Percentiles rank a stretch among this genome's conserved stretches.
Evolutionary conservation across 176 grass and related monocot genomes (phyloP).

Genomic region (Paspalum vaginatum): DNA sequence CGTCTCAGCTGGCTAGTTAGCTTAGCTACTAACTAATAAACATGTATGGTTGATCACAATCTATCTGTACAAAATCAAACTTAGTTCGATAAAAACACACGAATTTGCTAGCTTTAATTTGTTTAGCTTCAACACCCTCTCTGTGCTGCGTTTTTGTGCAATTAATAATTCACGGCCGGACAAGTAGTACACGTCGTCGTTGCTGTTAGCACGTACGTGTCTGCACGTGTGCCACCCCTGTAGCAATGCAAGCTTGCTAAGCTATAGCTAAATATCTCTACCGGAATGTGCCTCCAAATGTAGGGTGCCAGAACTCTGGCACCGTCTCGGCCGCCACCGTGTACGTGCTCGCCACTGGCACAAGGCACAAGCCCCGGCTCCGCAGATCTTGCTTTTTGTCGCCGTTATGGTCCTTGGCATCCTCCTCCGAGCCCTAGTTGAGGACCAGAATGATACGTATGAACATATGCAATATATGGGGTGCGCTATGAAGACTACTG

Average conservation of each 20-base stretch:
- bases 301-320: conserved; percentile 93
- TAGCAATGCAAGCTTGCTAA: conserved; percentile 26
- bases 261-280: conserved; percentile 47
- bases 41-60: conserved; percentile 18
- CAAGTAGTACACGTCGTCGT: conserved; percentile 30
- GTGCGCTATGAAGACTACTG: background rate
- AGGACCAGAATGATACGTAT: background rate
- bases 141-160: conserved; percentile 16
- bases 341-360: conserved; percentile 87
- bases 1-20: conserved; percentile 26
- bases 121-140: conserved; percentile 44
- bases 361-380: conserved; percentile 89
- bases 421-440: conserved; percentile 51
- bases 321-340: conserved; percentile 77
- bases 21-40: conserved; percentile 25
- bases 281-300: conserved; percentile 89
- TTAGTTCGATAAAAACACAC: conserved; percentile 28
- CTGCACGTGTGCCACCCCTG: conserved; percentile 17
- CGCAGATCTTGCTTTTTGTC: conserved; percentile 64
- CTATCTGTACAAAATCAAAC: conserved; percentile 36
- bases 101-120: conserved; percentile 25
- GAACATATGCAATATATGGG: background rate
- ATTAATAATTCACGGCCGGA: conserved; percentile 33
- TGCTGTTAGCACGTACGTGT: background rate
- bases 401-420: conserved; percentile 56